Evolutionary conservation across 139 green algal species (phyloP).

Genomic region (Pedinophyceae sp.): DNA sequence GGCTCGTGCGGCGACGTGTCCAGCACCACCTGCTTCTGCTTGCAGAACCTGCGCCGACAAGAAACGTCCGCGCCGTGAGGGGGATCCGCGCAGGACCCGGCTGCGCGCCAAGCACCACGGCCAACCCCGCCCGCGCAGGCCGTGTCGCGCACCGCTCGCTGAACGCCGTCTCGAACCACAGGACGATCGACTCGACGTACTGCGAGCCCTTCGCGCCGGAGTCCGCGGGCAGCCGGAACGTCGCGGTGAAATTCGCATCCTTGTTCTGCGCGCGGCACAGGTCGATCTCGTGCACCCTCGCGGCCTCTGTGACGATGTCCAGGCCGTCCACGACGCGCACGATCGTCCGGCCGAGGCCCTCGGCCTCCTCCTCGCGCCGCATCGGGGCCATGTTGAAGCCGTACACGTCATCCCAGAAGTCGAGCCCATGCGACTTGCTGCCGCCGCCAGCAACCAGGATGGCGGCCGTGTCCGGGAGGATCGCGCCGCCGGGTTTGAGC

Average conservation of each 20-base stretch:
- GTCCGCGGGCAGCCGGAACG: not conserved
- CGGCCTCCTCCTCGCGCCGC: conserved; percentile 17
- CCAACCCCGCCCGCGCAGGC: no score
- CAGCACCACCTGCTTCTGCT: conserved; percentile 45
- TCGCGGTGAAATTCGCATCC: not conserved
- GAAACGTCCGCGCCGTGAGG: no score
- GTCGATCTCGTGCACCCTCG: conserved; percentile 13
- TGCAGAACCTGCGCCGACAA: no score
- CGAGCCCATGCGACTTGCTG: conserved; percentile 21
- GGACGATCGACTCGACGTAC: conserved; percentile 31
- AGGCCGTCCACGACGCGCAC: conserved; percentile 4
- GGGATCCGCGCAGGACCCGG: no score
- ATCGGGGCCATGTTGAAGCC: conserved; percentile 72
- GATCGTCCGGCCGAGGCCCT: conserved; percentile 17
- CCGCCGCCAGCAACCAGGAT: conserved; percentile 54
- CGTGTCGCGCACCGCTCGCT: no score
- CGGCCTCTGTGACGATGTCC: conserved; percentile 12
- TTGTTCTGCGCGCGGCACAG: not conserved
- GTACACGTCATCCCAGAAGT: conserved; percentile 83
- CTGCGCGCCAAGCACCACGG: no score
- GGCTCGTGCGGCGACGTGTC: conserved; percentile 49
- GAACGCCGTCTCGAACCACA: conserved; percentile 94
- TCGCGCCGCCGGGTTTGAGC: conserved; percentile 64
- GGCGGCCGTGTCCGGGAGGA: conserved; percentile 71
- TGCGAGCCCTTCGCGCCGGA: not conserved